A percentile compares a stretch with the other conserved stretches of the same genome.
phyloP scores from a whole-genome alignment of 2,329 filamentous ascomycete genomes.

The Apiospora arundinis region DNA sequence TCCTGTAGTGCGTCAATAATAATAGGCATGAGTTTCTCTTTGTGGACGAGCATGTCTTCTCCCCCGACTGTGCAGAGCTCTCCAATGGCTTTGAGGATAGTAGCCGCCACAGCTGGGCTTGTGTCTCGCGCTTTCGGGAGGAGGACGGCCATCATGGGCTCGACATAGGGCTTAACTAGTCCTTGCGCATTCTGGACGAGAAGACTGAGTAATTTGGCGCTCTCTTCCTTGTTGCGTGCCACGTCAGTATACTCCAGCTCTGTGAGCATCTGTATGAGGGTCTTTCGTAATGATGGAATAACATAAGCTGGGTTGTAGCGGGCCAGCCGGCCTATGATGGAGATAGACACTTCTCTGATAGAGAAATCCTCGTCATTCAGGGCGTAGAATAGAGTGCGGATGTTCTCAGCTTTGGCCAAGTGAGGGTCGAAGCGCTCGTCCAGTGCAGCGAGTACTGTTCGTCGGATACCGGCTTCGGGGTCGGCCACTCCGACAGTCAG shows the following conservation, averaged over 20 bases:
- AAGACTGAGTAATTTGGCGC: conserved; percentile 88
- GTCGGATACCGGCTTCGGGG: conserved; percentile 84
- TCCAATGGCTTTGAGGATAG: conserved; percentile 93
- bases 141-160: conserved; percentile 94
- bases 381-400: conserved; percentile 92
- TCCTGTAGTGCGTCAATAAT: conserved; percentile 95
- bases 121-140: conserved; percentile 88
- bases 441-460: conserved; percentile 85
- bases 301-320: conserved; percentile 95
- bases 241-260: conserved; percentile 97
- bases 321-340: conserved; percentile 93
- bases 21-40: conserved; percentile 90
- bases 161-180: conserved; percentile 94
- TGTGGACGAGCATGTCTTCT: conserved; percentile 90
- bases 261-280: conserved; percentile 93
- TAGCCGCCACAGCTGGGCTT: conserved; percentile 88
- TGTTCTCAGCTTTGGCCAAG: conserved; percentile 96
- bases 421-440: conserved; percentile 95
- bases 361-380: conserved; percentile 94
- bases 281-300: conserved; percentile 92
- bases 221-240: conserved; percentile 93
- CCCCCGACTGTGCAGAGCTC: conserved; percentile 94
- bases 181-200: conserved; percentile 92
- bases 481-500: conserved; percentile 95
- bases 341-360: conserved; percentile 92